Evolutionary conservation across 495 filamentous ascomycete species (phyloP), one percentile per base, ranked within the genome.

Genomic region (Penicillium paxilli): DNA sequence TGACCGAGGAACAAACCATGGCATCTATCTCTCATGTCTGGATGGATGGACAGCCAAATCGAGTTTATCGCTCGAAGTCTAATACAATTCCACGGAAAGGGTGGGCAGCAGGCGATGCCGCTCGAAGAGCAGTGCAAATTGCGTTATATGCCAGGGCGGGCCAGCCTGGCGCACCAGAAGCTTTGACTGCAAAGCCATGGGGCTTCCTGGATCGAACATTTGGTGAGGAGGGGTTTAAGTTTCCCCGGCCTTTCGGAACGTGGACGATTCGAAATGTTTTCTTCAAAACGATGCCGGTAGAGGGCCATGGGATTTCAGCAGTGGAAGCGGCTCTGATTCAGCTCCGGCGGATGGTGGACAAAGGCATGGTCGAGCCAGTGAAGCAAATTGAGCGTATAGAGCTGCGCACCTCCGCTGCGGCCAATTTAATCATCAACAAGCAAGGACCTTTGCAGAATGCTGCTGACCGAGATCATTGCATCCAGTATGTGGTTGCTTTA

Each of bases 391-490:
- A 58, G 23, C 53, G 49, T 0, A 63, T 79, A 6, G 33, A 55
- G 2, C 32, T 78, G 9, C 64, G 74, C 3, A 76, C 73, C 1
- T 61, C 68, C 8, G 56, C 51, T 10, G 64, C 75, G 1, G 75
- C 73, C 0, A 59, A 52, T 41, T 44, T 66, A 10, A 78, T 80
- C 20, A 74, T 78, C 46, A 65, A 73, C 48, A 80, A 80, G 23
- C 52, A 25, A 6, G 70, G 71, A 0, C 44, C 33, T 20, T 49
- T 80, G 33, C 26, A 53, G 2, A 80, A 77, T 50, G 54, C 69
- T 0, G 77, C 75, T 7, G 77, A 80, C 44, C 68, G 78, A 32
- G 73, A 79, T 54, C 77, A 80, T 44, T 78, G 74, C 49, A 55
- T 80, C 44, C 59, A 70, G 35, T 80, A 73, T 55, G 60, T 75